Base-by-base conservation (phyloP, 2,329 filamentous ascomycete genomes). In the Aspergillus clavatus region DNA sequence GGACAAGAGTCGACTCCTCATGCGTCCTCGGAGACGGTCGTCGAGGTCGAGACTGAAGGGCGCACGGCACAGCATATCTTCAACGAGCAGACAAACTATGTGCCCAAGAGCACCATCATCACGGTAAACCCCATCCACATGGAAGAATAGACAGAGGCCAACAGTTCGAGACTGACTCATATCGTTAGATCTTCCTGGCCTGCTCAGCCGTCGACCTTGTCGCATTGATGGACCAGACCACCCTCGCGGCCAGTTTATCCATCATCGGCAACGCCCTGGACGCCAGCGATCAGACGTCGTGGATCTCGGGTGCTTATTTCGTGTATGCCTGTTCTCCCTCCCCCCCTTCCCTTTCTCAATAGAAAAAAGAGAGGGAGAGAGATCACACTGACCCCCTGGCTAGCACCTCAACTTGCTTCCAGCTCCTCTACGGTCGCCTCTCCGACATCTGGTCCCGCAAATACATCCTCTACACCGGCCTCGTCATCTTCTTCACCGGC, bases 351-450 rank as follows among this genome's bases (percentile, higher is more conserved):
- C n/a, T n/a, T n/a, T n/a, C n/a, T n/a, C n/a, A n/a, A n/a, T n/a
- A n/a, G n/a, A n/a, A n/a, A n/a, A n/a, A n/a, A n/a, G n/a, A n/a
- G n/a, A n/a, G n/a, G n/a, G n/a, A n/a, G n/a, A n/a, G n/a, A n/a
- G n/a, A n/a, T n/a, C n/a, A n/a, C n/a, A n/a, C n/a, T n/a, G 12
- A 24, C 5, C 2, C 21, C 22, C 86, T 87, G 5, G 85, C 82
- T 3, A 87, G 84, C 0, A 88, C 86, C 1, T 85, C 81, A 7
- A 83, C 81, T 0, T 76, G 76, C 10, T 84, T 83, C 55, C 80
- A 83, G 57, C 76, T 83, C 40, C 68, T 85, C 3, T 83, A 84
- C 58, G 81, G 81, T 18, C 72, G 79, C 0, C 58, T 82, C 6
- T 81, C 79, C 0, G 80, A 83, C 56, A 76, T 83, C 7, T 74